Evolutionary conservation across 257 asterid species (phyloP).

Genomic region (Lycium ferocissimum): DNA sequence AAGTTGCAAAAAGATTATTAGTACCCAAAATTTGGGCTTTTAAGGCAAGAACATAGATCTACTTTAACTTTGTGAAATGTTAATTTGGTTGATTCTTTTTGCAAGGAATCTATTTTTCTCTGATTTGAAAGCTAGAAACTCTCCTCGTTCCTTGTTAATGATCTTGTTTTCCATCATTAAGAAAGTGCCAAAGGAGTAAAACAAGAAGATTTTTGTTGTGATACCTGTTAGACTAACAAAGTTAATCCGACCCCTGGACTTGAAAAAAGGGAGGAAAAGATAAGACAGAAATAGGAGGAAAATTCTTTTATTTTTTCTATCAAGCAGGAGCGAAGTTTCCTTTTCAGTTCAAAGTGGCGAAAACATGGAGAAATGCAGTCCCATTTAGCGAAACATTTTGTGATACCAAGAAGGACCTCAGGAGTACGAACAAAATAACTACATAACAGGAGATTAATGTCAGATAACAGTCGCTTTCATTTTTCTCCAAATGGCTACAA

Average conservation of each 20-base stretch:
- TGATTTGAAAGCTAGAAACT: not conserved
- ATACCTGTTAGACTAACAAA: not conserved
- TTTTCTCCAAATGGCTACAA: not conserved
- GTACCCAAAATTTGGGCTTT: not conserved
- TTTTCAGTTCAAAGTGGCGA: not conserved
- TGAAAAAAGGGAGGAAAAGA: not conserved
- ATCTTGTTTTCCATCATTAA: not conserved
- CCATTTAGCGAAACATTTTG: not conserved
- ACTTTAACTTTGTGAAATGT: not conserved
- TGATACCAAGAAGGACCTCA: not conserved
- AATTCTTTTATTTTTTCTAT: too few relatives aligned
- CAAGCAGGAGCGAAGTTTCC: not conserved
- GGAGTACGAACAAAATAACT: not conserved
- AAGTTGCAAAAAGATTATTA: not conserved
- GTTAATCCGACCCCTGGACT: not conserved
- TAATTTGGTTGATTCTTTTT: not conserved
- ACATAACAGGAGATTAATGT: not conserved
- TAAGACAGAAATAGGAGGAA: not conserved
- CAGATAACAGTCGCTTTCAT: not conserved
- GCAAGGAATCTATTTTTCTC: not conserved
- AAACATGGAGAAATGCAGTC: not conserved
- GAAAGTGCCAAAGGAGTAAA: not conserved
- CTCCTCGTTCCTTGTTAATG: not conserved
- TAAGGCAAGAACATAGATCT: not conserved
- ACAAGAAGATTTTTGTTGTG: not conserved